Conservation (phyloP, 176 grass and related monocot species). For the Aegilops tauschii region DNA sequence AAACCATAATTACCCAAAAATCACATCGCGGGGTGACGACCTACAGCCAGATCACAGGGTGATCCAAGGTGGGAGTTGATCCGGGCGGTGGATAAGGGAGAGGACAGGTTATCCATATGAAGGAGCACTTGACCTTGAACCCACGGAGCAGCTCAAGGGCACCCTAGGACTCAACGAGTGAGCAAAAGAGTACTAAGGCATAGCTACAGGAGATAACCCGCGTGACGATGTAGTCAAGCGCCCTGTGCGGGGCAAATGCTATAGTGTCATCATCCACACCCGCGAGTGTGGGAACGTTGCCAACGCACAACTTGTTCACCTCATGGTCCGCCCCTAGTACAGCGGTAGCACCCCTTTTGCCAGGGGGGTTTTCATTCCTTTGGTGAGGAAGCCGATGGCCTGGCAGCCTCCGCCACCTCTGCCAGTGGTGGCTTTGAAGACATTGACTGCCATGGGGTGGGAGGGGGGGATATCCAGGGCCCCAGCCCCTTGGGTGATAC, state of each 20-base stretch:
- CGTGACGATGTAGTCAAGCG: too few relatives aligned
- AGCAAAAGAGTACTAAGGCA: too few relatives aligned
- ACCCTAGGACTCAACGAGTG: too few relatives aligned
- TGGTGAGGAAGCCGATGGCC: slow-evolving; percentile 7
- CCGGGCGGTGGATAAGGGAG: neutral
- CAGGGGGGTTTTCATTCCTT: neutral
- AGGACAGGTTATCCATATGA: neutral
- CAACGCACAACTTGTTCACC: slow-evolving; percentile 65
- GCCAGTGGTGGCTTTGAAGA: neutral
- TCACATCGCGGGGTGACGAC: neutral
- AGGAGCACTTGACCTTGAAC: too few relatives aligned
- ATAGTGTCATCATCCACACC: too few relatives aligned
- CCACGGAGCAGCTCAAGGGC: too few relatives aligned
- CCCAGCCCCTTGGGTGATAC: too few relatives aligned
- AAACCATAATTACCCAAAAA: slow-evolving; percentile 27
- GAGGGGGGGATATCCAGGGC: too few relatives aligned
- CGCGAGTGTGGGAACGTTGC: neutral
- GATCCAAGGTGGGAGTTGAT: slow-evolving; percentile 9
- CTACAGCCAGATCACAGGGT: neutral
- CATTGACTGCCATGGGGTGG: too few relatives aligned
- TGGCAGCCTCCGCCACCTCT: neutral
- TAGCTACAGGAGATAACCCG: too few relatives aligned
- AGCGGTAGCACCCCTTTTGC: neutral
- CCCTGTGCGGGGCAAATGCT: too few relatives aligned
- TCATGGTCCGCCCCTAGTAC: neutral